Base-by-base conservation (phyloP, 371 early-diverging fungal species). In the Mucor piriformis region DNA sequence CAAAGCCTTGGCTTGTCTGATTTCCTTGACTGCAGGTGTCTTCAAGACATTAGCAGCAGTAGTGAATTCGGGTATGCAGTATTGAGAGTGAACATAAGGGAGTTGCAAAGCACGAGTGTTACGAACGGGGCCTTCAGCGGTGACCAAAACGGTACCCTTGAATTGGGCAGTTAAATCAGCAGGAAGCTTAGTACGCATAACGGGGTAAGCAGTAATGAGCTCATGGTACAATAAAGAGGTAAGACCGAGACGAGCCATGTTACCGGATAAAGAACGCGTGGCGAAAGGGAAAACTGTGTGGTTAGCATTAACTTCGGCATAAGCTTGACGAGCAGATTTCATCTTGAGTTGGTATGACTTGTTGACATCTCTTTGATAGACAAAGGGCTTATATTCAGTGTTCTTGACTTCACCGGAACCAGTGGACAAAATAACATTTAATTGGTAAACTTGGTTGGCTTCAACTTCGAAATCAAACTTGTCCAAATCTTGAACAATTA, bases 271-370 rank as follows among this genome's bases (percentile, higher is more conserved):
- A 33, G 85, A 72, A 57, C 85, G 85, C 37, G 83, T 73, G 32
- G 91, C 70, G 74, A 97, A 97, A 25, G 95, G 93, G 77, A 95
- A 91, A 13, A 86, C 88, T 18, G 92, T 91, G 63, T 87, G 88
- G 49, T 83, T 67, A 16, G 83, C 83, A 54, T 81, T 83, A 67
- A 94, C 83, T 70, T 91, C 88, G 63, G 77, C 80, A 70, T 88
- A 88, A 10, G 92, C 84, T 18, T 76, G 70, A 57, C 93, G 88
- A 10, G 94, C 88, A 43, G 95, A 68, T 72, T 93, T 84, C 81
- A 95, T 86, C 83, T 95, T 95, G 66, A 95, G 84, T 66, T 86
- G 82, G 76, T 94, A 94, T 50, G 81, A 86, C 37, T 77, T 72
- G 70, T 89, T 86, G 56, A 87, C 88, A 58, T 91, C 91, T 60